Conservation (phyloP, 495 filamentous ascomycete genomes). For the Podospora fimiseda region DNA sequence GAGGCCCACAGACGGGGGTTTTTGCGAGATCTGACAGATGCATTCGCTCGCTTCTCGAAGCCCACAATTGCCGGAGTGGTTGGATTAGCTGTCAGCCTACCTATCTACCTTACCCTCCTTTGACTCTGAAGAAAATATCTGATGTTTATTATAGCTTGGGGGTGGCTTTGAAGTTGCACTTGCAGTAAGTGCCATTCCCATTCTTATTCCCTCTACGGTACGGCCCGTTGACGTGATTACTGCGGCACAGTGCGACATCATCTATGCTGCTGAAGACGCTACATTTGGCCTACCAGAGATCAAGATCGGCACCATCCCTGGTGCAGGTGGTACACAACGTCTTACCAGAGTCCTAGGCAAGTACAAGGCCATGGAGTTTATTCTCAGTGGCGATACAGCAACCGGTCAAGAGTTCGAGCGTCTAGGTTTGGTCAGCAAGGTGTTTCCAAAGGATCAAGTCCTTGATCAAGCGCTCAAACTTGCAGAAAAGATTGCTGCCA, state of each 20-base stretch:
- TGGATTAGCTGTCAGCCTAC: constrained; percentile 29
- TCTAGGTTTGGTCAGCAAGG: not conserved
- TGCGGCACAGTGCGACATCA: constrained; percentile 32
- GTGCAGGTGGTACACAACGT: constrained; percentile 39
- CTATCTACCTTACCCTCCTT: not conserved
- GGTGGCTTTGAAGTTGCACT: constrained; percentile 34
- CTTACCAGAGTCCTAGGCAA: constrained; percentile 35
- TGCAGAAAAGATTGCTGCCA: not conserved
- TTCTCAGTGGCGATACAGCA: not conserved
- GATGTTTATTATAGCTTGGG: constrained; percentile 25
- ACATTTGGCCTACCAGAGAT: constrained; percentile 40
- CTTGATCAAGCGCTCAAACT: not conserved
- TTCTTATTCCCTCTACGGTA: constrained; percentile 1
- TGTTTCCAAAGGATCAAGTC: not conserved
- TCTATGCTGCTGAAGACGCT: constrained; percentile 28
- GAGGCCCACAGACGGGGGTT: constrained; percentile 25
- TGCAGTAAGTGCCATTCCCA: constrained; percentile 15
- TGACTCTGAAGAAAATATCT: not conserved
- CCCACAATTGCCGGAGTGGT: constrained; percentile 32
- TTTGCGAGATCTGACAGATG: constrained; percentile 31
- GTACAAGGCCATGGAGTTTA: constrained; percentile 21
- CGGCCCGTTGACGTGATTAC: constrained; percentile 6
- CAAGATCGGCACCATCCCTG: constrained; percentile 38
- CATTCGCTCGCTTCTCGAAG: constrained; percentile 25
- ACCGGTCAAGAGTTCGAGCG: not conserved